These are phyloP conservation scores for Colletotrichum tofieldiae DNA, from an alignment of 2,329 filamentous ascomycete species.

Conservation along the genomic window DNA sequence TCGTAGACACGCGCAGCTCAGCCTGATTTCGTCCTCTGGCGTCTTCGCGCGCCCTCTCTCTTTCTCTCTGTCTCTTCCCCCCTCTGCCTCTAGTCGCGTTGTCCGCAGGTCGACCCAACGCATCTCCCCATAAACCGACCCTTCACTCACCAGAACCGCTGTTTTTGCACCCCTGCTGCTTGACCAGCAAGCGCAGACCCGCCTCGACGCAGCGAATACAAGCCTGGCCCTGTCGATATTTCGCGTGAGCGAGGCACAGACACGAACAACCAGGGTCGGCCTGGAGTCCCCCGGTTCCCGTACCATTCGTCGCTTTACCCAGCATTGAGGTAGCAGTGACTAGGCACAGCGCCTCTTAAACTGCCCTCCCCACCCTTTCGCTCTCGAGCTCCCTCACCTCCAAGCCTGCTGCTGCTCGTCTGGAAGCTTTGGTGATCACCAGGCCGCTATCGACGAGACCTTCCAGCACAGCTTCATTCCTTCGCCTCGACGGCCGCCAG, in stretches of 20 bases:
- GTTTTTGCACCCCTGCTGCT: slow-evolving; percentile 25
- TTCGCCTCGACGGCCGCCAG: slow-evolving; percentile 34
- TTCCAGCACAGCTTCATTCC: slow-evolving; percentile 41
- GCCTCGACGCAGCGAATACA: slow-evolving; percentile 25
- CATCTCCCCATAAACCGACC: slow-evolving; percentile 36
- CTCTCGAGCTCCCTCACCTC: slow-evolving; percentile 41
- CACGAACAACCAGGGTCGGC: slow-evolving; percentile 36
- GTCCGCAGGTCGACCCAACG: slow-evolving; percentile 26
- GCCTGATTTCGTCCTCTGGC: slow-evolving; percentile 29
- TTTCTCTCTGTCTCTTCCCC: not conserved
- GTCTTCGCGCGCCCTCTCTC: slow-evolving; percentile 5
- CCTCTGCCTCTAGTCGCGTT: slow-evolving; percentile 22
- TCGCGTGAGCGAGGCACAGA: slow-evolving; percentile 39
- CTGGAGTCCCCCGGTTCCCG: slow-evolving; percentile 45
- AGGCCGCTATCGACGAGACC: slow-evolving; percentile 45
- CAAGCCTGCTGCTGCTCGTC: slow-evolving; percentile 45
- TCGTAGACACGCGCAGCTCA: slow-evolving; percentile 37
- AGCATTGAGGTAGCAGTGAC: slow-evolving; percentile 36
- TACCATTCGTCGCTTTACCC: slow-evolving; percentile 23
- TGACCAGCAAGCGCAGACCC: slow-evolving; percentile 35
- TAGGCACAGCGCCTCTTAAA: slow-evolving; percentile 51
- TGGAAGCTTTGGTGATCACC: slow-evolving; percentile 46
- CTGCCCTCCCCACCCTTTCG: slow-evolving; percentile 50
- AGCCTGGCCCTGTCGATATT: slow-evolving; percentile 36
- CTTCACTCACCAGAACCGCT: slow-evolving; percentile 21